Percentiles rank a stretch among this genome's conserved stretches.
These are phyloP conservation scores for Wilhelminamyces savonicus DNA, from an alignment of 805 yeast genomes.

Conservation along the genomic window DNA sequence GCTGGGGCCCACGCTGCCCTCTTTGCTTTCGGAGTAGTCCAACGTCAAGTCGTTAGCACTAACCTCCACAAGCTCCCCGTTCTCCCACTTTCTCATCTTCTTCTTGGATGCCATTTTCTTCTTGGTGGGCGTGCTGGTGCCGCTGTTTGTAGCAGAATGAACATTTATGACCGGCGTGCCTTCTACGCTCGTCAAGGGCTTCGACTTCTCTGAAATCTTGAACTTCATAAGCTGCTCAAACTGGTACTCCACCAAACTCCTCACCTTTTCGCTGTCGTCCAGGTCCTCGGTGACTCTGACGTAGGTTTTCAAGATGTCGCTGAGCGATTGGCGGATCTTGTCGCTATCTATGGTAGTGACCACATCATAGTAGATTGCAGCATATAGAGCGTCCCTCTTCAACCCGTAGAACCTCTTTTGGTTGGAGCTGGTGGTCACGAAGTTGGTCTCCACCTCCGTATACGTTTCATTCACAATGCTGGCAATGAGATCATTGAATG, in stretches of 20 bases:
- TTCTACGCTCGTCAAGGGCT: no score
- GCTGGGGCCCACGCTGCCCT: constrained; percentile 2
- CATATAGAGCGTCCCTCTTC: constrained; percentile 20
- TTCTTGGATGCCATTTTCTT: constrained; percentile 13
- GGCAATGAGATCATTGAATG: constrained; percentile 34
- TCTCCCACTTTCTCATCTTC: constrained; percentile 40
- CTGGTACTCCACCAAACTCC: constrained; percentile 31
- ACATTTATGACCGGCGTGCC: no score
- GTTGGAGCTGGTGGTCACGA: constrained; percentile 22
- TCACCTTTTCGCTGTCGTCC: constrained; percentile 16
- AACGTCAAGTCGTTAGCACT: constrained; percentile 12
- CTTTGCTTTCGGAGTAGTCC: constrained; percentile 26
- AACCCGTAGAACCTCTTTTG: constrained; percentile 32
- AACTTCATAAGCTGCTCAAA: constrained; percentile 31
- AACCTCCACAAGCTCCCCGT: constrained; percentile 30
- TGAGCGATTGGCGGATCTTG: constrained; percentile 24
- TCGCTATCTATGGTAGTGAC: constrained; percentile 35
- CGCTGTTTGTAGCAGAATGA: background rate
- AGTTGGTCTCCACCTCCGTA: constrained; percentile 26
- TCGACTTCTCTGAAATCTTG: constrained; percentile 11
- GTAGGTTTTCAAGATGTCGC: constrained; percentile 27
- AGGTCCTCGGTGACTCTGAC: constrained; percentile 20
- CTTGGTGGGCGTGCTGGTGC: constrained; percentile 3
- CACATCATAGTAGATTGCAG: constrained; percentile 32
- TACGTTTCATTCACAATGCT: constrained; percentile 29